These are phyloP conservation scores for Starmera amethionina DNA, from an alignment of 805 yeast species.

Conservation along the genomic window DNA sequence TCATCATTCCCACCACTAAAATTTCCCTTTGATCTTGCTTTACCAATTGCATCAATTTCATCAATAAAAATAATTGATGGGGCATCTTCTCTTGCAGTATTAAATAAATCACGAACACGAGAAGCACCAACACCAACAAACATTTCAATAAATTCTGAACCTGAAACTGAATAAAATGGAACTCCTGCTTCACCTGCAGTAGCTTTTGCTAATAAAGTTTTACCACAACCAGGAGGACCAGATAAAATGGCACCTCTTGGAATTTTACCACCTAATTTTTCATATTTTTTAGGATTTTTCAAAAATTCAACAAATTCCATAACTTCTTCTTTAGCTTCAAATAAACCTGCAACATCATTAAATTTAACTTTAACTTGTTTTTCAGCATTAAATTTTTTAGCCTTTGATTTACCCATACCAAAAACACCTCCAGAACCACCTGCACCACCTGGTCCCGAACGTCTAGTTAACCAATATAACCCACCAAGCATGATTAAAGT, in stretches of 20 bases:
- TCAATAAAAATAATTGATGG: constrained; percentile 96
- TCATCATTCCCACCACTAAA: constrained; percentile 83
- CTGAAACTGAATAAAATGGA: constrained; percentile 91
- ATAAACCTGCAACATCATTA: constrained; percentile 94
- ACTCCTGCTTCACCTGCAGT: constrained; percentile 99
- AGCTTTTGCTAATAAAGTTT: constrained; percentile 92
- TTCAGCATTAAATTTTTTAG: constrained; percentile 85
- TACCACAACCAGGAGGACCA: constrained; percentile 99
- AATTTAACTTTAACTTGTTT: constrained; percentile 83
- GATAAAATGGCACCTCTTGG: constrained; percentile 97
- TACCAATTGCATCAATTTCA: constrained; percentile 99
- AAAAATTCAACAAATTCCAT: constrained; percentile 96
- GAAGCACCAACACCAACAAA: constrained; percentile 99
- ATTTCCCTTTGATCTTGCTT: constrained; percentile 72
- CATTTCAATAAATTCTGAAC: constrained; percentile 98
- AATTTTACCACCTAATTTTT: constrained; percentile 88
- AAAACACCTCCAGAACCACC: constrained; percentile 67
- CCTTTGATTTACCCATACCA: constrained; percentile 88
- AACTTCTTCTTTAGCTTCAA: constrained; percentile 93
- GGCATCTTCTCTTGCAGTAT: constrained; percentile 86
- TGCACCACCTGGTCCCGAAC: constrained; percentile 36
- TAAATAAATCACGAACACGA: constrained; percentile 90
- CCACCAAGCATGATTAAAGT: constrained; percentile 85
- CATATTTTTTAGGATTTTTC: constrained; percentile 84
- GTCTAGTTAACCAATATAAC: constrained; percentile 69